These are phyloP conservation scores for Cladophialophora yegresii DNA, from an alignment of 2,329 filamentous ascomycete genomes.

Conservation along the genomic window DNA sequence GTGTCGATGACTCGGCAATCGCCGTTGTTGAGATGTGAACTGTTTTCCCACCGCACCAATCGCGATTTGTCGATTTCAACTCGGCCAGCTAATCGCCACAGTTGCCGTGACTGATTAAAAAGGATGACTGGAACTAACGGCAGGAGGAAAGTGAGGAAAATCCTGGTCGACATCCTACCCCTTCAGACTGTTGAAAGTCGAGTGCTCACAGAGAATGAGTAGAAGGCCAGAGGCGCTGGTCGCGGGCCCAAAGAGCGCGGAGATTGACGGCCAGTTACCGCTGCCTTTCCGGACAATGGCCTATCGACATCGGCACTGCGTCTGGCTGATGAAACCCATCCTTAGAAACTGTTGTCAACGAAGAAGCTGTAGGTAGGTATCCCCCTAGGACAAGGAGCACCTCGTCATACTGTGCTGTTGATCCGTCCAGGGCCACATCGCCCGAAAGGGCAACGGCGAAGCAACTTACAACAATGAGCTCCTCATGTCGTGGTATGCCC, in stretches of 20 bases:
- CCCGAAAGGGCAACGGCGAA: background rate
- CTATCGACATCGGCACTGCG: conserved; percentile 7
- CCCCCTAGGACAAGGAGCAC: background rate
- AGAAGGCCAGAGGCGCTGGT: background rate
- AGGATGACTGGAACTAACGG: conserved; percentile 20
- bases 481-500: background rate
- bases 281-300: conserved; percentile 5
- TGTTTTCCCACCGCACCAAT: conserved; percentile 30
- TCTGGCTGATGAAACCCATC: background rate
- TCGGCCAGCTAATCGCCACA: conserved; percentile 18
- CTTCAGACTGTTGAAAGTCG: background rate
- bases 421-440: background rate
- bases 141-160: conserved; percentile 13
- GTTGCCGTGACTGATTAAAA: conserved; percentile 19
- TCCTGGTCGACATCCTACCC: conserved; percentile 7
- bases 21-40: conserved; percentile 24
- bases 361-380: background rate
- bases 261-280: background rate
- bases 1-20: conserved; percentile 23
- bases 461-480: background rate
- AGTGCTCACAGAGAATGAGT: background rate
- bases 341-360: background rate
- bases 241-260: background rate
- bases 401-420: background rate
- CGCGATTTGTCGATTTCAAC: conserved; percentile 27